A percentile compares a stretch with the other conserved stretches of the same genome.
Evolutionary conservation across 73 alveolate species (phyloP).

Genomic region (Stentor coeruleus): DNA sequence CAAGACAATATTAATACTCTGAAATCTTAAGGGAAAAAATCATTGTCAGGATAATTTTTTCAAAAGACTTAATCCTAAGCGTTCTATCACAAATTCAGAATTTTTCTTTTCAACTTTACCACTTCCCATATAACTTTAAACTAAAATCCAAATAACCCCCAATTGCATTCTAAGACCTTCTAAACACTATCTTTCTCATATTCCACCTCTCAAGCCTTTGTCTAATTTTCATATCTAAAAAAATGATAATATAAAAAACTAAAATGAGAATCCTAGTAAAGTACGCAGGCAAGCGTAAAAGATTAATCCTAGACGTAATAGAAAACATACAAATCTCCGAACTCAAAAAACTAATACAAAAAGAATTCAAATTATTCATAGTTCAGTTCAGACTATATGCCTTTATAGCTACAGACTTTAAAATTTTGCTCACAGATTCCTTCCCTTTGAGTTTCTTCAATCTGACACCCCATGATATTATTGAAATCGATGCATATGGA

Average conservation of each 20-base stretch:
- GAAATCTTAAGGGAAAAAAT: too few relatives aligned
- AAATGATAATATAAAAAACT: neutral
- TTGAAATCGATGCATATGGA: slow-evolving; percentile 1
- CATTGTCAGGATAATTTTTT: too few relatives aligned
- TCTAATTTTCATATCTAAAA: too few relatives aligned
- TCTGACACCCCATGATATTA: neutral
- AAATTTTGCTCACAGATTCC: neutral
- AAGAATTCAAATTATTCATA: neutral
- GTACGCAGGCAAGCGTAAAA: neutral
- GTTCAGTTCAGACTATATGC: neutral
- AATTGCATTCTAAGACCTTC: too few relatives aligned
- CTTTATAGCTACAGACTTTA: neutral
- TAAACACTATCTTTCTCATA: too few relatives aligned
- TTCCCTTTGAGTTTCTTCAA: neutral
- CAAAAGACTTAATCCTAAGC: too few relatives aligned
- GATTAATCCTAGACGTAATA: neutral
- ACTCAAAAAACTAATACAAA: neutral
- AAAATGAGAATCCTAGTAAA: slow-evolving; percentile 11
- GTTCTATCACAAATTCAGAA: too few relatives aligned
- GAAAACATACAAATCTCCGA: neutral
- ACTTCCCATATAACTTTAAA: too few relatives aligned
- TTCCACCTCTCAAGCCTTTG: too few relatives aligned
- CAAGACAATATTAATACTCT: too few relatives aligned
- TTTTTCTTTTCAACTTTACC: too few relatives aligned
- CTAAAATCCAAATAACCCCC: too few relatives aligned